Base-by-base conservation (phyloP, 257 asterid genomes). In the Schizonepeta tenuifolia region DNA sequence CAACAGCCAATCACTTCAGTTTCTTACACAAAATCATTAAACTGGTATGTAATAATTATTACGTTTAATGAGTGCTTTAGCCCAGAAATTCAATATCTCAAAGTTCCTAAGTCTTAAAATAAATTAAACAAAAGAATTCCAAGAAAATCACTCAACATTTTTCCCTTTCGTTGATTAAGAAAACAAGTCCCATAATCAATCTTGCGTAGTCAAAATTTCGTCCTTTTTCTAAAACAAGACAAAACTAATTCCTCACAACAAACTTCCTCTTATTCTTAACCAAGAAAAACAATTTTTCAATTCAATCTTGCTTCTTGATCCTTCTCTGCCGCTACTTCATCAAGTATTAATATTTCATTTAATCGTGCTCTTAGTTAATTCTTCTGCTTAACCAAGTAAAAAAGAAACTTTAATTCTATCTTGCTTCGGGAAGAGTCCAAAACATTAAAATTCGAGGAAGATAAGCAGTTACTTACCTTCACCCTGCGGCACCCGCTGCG, bases 401-500 rank as follows among this genome's bases (percentile, higher is more conserved):
- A 24, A 24, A 24, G 33, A 40, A 40, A 60, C 72, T 41, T 10
- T 26, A 41, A 62, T 35, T 24, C 35, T 72, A 47, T 51, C 5
- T 61, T 54, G 50, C 24, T 74, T 71, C 69, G 21, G 59, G 44
- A 41, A 61, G n/a, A 78, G 20, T 68, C 55, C 18, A 65, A 72
- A 64, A 47, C 51, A 53, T 2, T 7, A 56, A 67, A 22, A 65
- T 41, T 47, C 15, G 2, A 46, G 67, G 21, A 11, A 6, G 20
- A 43, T 20, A 51, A 54, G 31, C 57, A 80, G 71, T 62, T 73
- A 9, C 66, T 50, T 13, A 82, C 87, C 89, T 82, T 85, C 89
- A 55, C 76, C 81, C 69, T 71, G 81, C 4, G 89, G 89, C 56
- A 85, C 89, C 75, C 82, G 83, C 28, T 85, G 87, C 36, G 89